Percentiles rank a stretch among this genome's conserved stretches.
Conservation (phyloP, 352 stramenopile species). For the Globisporangium carolinianum region DNA sequence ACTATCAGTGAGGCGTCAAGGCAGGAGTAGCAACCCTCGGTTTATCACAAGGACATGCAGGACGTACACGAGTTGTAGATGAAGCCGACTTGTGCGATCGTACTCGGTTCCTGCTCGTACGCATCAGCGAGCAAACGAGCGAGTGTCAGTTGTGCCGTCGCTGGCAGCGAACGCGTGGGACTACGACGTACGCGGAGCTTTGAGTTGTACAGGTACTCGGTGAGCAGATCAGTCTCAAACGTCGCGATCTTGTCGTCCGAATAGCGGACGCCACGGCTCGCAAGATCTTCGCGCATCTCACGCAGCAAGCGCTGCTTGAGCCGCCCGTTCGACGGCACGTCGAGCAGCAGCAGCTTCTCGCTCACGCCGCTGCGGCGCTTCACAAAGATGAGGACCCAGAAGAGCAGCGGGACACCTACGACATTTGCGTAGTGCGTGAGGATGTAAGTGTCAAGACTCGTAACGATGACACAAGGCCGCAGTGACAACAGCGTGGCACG, state of each 20-base stretch:
- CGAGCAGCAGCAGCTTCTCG: constrained; percentile 39
- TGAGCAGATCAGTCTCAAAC: constrained; percentile 46
- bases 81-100: constrained; percentile 68
- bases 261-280: constrained; percentile 30
- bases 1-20: neutral
- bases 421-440: neutral
- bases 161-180: no score
- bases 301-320: constrained; percentile 38
- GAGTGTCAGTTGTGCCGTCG: no score
- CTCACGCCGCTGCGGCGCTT: constrained; percentile 43
- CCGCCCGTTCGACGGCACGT: constrained; percentile 23
- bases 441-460: neutral
- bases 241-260: constrained; percentile 35
- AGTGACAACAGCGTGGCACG: no score
- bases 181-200: constrained; percentile 31
- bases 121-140: neutral
- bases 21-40: no score
- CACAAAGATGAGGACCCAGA: constrained; percentile 55
- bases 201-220: constrained; percentile 46
- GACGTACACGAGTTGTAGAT: constrained; percentile 72
- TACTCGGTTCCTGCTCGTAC: constrained; percentile 46
- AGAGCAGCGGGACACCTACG: constrained; percentile 57
- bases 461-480: neutral
- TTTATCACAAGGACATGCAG: neutral
- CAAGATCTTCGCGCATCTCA: constrained; percentile 44